Base-by-base conservation (phyloP, 2,329 filamentous ascomycete genomes). In the Diaporthe batatas region DNA sequence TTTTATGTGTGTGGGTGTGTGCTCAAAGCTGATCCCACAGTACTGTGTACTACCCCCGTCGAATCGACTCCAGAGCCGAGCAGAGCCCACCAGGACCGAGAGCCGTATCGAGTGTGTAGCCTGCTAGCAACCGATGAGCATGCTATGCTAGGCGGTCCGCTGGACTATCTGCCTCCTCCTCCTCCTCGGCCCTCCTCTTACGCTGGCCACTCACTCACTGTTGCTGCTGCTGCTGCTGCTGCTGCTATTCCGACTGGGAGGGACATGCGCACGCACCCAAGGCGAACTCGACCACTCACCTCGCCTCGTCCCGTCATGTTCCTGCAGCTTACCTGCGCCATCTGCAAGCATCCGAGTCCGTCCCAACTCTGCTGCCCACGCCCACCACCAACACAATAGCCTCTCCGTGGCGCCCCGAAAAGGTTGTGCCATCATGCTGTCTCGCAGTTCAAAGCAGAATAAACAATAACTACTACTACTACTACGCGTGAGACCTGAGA, bases 261-360 rank as follows among this genome's bases (percentile, higher is more conserved):
- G 29, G 23, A 67, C 62, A 23, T 65, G 62, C 11, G 32, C 44
- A 29, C 29, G 29, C 29, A 29, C 29, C 2, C 29, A 36, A 21
- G 47, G 29, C 44, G 5, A 12, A 29, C 16, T 65, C 29, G 29
- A 29, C 23, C 29, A 23, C 12, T 29, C 29, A 5, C 29, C 29
- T 29, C 32, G 32, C 36, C 18, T 16, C 54, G 25, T 34, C 42
- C 67, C 25, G 44, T 53, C 68, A 39, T 58, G 55, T 64, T 68
- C 59, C 70, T 68, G 70, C 70, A 58, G 59, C 51, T 36, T 68
- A 72, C 70, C 70, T 68, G 70, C 68, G 39, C 44, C 59, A 71
- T 53, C 70, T 71, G 70, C 70, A 47, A 36, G 23, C 23, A 68
- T 34, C 29, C 29, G 29, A 29, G 29, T 29, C 29, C 59, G 51